A percentile compares a stretch with the other conserved stretches of the same genome.
These are phyloP conservation scores for Apostasia shenzhenica DNA, from an alignment of 106 monocot species.

Conservation along the genomic window DNA sequence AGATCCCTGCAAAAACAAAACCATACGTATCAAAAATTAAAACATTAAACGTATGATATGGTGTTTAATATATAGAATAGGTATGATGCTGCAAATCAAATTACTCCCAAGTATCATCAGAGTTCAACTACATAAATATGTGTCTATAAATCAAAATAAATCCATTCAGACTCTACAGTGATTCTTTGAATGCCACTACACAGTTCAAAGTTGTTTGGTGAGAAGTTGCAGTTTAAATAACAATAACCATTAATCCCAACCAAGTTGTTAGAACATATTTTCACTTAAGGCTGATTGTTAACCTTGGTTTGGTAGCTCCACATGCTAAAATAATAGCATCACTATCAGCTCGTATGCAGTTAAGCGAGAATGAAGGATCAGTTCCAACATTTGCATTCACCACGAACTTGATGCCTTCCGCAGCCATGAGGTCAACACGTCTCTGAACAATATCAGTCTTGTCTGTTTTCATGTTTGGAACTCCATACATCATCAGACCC, in stretches of 20 bases:
- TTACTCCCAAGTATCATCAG: too few species aligned
- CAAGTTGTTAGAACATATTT: neutral
- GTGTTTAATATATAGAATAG: too few species aligned
- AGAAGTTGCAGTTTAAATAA: too few species aligned
- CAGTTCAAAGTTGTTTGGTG: too few species aligned
- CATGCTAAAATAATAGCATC: constrained; percentile 87
- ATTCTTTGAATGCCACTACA: too few species aligned
- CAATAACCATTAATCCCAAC: too few species aligned
- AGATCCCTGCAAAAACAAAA: constrained; percentile 58
- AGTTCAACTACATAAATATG: too few species aligned
- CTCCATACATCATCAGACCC: constrained; percentile 99
- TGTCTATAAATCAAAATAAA: too few species aligned
- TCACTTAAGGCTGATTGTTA: neutral
- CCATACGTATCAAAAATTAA: neutral
- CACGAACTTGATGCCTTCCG: constrained; percentile 89
- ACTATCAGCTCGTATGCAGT: constrained; percentile 50
- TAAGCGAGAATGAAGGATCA: constrained; percentile 68
- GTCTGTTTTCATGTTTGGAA: constrained; percentile 99
- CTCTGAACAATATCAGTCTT: constrained; percentile 87
- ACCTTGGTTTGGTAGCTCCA: constrained; percentile 95
- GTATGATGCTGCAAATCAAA: too few species aligned
- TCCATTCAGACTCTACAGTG: too few species aligned
- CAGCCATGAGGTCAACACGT: constrained; percentile 84
- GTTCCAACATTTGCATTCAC: constrained; percentile 90
- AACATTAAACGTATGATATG: too few species aligned